These are phyloP conservation scores for Trichoderma sp. DNA, from an alignment of 2,329 filamentous ascomycete species.

Conservation along the genomic window DNA sequence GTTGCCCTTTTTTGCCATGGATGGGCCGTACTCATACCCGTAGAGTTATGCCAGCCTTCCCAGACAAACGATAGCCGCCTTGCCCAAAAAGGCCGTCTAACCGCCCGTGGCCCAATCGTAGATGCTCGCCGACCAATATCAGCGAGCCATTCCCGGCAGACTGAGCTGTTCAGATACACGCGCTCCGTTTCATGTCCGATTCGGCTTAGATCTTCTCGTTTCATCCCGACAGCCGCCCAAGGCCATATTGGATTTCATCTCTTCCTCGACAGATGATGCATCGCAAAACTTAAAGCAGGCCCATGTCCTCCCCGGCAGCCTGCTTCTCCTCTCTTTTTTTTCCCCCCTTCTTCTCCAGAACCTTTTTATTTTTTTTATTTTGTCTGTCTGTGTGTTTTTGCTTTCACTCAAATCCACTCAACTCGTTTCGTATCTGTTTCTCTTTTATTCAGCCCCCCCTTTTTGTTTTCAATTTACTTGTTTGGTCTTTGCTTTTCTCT, in stretches of 20 bases:
- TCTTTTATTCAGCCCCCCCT: slow-evolving; percentile 19
- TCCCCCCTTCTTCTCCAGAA: slow-evolving; percentile 24
- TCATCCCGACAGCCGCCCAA: slow-evolving; percentile 31
- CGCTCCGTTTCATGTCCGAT: slow-evolving; percentile 49
- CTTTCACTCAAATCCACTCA: slow-evolving; percentile 22
- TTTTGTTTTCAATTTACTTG: slow-evolving; percentile 23
- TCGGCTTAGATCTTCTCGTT: slow-evolving; percentile 27
- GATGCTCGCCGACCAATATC: slow-evolving; percentile 52
- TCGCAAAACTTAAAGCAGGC: slow-evolving; percentile 32
- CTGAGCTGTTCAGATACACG: slow-evolving; percentile 48
- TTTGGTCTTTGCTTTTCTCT: slow-evolving; percentile 27
- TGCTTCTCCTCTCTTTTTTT: slow-evolving; percentile 24
- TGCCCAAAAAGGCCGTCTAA: slow-evolving; percentile 17
- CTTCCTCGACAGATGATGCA: slow-evolving; percentile 24
- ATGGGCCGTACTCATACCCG: neutral
- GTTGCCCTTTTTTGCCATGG: neutral
- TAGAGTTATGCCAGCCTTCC: slow-evolving; percentile 7
- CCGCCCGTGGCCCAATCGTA: slow-evolving; percentile 25
- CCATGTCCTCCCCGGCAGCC: slow-evolving; percentile 29
- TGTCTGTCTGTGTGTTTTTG: slow-evolving; percentile 12
- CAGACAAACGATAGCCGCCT: slow-evolving; percentile 17
- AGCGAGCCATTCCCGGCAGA: slow-evolving; percentile 39
- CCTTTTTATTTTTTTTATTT: neutral
- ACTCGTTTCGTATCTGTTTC: slow-evolving; percentile 22
- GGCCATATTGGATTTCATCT: slow-evolving; percentile 30